These are phyloP conservation scores for Alternaria consortialis DNA, from an alignment of 2,329 filamentous ascomycete genomes.

Conservation along the genomic window DNA sequence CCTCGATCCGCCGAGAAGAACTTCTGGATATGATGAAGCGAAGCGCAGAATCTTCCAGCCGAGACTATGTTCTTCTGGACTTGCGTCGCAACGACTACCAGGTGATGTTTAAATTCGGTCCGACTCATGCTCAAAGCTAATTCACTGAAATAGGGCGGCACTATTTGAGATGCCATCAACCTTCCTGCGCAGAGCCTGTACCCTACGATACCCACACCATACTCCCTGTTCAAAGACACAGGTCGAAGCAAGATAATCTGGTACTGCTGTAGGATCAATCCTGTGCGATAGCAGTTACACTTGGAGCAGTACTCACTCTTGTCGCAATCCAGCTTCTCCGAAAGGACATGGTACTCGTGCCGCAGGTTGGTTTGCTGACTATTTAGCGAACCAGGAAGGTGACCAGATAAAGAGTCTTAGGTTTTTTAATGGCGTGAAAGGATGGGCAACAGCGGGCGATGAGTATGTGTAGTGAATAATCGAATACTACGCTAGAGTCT, in stretches of 20 bases:
- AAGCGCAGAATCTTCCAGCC: background rate
- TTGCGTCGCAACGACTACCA: conserved; percentile 64
- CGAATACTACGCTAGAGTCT: conserved; percentile 19
- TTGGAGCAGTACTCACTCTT: background rate
- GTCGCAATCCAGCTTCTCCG: conserved; percentile 59
- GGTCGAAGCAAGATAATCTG: conserved; percentile 62
- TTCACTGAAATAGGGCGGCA: conserved; percentile 62
- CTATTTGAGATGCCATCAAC: conserved; percentile 66
- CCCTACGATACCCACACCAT: conserved; percentile 59
- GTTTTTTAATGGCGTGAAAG: conserved; percentile 63
- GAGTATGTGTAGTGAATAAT: conserved; percentile 59
- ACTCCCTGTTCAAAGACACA: conserved; percentile 62
- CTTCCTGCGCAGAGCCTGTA: conserved; percentile 66
- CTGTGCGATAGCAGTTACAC: background rate
- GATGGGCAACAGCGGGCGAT: conserved; percentile 60
- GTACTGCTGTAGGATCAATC: conserved; percentile 61
- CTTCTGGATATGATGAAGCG: conserved; percentile 19
- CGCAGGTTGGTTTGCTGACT: conserved; percentile 65
- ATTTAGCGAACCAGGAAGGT: conserved; percentile 56
- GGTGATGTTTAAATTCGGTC: conserved; percentile 36
- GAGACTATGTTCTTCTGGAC: conserved; percentile 53
- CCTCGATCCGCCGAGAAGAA: conserved; percentile 14
- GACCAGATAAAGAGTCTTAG: conserved; percentile 59
- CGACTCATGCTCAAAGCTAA: background rate
- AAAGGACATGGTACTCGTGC: conserved; percentile 63